Evolutionary conservation across 495 filamentous ascomycete genomes (phyloP).

Genomic region (Tricharina praecox): DNA sequence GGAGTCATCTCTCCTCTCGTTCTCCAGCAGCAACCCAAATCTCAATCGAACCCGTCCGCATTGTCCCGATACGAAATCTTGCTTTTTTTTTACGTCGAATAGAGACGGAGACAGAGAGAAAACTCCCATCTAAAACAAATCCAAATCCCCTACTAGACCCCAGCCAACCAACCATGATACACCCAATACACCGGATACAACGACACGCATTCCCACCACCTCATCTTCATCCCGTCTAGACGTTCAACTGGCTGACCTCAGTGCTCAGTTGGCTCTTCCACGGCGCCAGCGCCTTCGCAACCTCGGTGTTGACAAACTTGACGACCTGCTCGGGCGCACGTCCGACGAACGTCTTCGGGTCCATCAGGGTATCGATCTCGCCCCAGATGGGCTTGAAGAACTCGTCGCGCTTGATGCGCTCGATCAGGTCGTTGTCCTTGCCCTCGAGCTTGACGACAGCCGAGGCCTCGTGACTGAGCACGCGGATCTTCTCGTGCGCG

Average conservation of each 20-base stretch:
- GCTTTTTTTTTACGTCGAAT: too few relatives aligned
- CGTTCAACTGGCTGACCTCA: constrained; percentile 37
- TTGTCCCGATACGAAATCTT: too few relatives aligned
- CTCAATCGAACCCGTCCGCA: too few relatives aligned
- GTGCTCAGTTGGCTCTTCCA: constrained; percentile 31
- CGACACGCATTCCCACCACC: too few relatives aligned
- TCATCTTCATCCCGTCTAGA: constrained; percentile 24
- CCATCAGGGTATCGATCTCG: constrained; percentile 59
- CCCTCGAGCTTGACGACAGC: constrained; percentile 67
- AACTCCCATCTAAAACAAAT: too few relatives aligned
- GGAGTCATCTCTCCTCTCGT: too few relatives aligned
- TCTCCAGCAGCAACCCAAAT: too few relatives aligned
- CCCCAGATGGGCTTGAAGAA: constrained; percentile 73
- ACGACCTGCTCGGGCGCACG: constrained; percentile 41
- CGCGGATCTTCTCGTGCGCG: constrained; percentile 80
- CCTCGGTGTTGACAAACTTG: constrained; percentile 40
- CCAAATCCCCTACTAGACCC: too few relatives aligned
- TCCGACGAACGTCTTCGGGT: constrained; percentile 55
- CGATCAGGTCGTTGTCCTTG: constrained; percentile 66
- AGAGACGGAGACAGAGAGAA: too few relatives aligned
- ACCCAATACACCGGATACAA: too few relatives aligned
- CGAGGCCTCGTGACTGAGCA: constrained; percentile 72
- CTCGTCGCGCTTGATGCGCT: constrained; percentile 51
- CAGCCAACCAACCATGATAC: too few relatives aligned
- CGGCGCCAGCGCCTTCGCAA: constrained; percentile 36